Conservation (phyloP, 331 rosid genomes). For the Pyrus hybrid region DNA sequence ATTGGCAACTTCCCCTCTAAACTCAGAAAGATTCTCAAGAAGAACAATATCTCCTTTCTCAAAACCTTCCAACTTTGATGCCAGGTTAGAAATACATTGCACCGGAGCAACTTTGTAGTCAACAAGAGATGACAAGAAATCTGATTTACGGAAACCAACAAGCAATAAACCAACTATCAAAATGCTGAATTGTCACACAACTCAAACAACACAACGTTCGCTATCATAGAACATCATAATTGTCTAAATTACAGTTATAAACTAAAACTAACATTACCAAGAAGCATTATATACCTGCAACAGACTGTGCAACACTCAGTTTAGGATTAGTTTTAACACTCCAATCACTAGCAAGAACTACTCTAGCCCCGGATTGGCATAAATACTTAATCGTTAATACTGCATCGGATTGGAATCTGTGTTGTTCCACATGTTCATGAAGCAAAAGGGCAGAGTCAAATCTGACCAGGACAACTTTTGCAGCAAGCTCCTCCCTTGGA, state of each 20-base stretch:
- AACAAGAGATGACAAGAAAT: constrained; percentile 46
- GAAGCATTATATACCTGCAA: constrained; percentile 51
- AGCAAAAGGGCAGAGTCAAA: no score
- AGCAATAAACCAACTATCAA: constrained; percentile 7
- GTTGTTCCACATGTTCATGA: constrained; percentile 6
- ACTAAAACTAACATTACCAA: background rate
- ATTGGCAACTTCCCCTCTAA: constrained; percentile 76
- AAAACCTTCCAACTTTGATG: constrained; percentile 24
- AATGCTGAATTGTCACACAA: constrained; percentile 1
- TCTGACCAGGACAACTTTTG: constrained; percentile 21
- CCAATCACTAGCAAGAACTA: constrained; percentile 76
- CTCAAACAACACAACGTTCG: background rate
- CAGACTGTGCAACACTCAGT: constrained; percentile 12
- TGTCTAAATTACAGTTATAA: background rate
- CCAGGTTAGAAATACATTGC: constrained; percentile 25
- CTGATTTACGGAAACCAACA: constrained; percentile 34
- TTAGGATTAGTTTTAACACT: constrained; percentile 22
- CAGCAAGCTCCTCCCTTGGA: constrained; percentile 56
- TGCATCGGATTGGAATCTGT: constrained; percentile 27
- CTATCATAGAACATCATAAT: background rate
- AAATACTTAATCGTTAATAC: constrained; percentile 57
- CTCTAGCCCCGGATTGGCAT: constrained; percentile 48
- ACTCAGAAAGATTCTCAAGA: constrained; percentile 56
- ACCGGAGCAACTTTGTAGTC: constrained; percentile 52
- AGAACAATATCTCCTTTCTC: constrained; percentile 54